A percentile compares a stretch with the other conserved stretches of the same genome.
Evolutionary conservation across 495 filamentous ascomycete species (phyloP).

Genomic region (Penicillium ochrochloron): DNA sequence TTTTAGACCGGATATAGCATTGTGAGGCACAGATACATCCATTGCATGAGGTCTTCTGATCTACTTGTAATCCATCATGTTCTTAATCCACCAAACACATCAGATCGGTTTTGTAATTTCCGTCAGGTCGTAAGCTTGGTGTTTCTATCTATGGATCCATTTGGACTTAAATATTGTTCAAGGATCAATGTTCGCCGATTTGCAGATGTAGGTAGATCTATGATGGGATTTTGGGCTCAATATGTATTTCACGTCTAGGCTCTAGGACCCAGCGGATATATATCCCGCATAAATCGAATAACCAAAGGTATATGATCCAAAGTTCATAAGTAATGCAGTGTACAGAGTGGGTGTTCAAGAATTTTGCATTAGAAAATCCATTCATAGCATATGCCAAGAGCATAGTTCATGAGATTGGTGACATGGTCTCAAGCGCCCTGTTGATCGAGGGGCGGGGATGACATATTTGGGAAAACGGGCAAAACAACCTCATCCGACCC

Average conservation of each 20-base stretch:
- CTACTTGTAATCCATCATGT: background rate
- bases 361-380: background rate
- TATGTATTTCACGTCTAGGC: no score
- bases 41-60: background rate
- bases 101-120: background rate
- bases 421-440: background rate
- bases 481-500: slow-evolving; percentile 31
- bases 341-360: background rate
- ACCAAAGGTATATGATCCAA: background rate
- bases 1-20: background rate
- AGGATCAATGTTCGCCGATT: no score
- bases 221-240: no score
- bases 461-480: slow-evolving; percentile 38
- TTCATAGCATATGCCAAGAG: background rate
- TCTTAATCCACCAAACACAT: background rate
- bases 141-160: no score
- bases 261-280: background rate
- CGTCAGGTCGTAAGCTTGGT: no score
- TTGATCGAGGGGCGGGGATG: slow-evolving; percentile 30
- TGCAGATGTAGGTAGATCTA: no score
- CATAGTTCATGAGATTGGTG: background rate
- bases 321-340: background rate
- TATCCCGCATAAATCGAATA: background rate
- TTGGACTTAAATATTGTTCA: no score
- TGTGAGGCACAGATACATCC: background rate